These are phyloP conservation scores for Talaromyces nanjingensis DNA, from an alignment of 495 filamentous ascomycete genomes.

Conservation along the genomic window DNA sequence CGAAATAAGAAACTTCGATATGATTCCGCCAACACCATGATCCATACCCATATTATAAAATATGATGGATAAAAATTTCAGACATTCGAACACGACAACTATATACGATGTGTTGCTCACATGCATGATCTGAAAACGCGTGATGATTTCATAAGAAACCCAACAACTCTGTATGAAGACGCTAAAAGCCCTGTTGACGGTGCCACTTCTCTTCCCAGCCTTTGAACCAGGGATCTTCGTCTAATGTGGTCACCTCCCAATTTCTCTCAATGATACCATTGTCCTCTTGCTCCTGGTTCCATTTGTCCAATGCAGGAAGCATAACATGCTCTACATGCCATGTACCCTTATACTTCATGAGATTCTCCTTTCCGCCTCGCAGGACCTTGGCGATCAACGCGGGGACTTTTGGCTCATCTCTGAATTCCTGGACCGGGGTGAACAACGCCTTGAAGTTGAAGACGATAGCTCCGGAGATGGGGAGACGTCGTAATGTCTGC, in stretches of 20 bases:
- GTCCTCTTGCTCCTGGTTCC: conserved; percentile 61
- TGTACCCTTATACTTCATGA: conserved; percentile 83
- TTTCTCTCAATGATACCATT: conserved; percentile 52
- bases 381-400: conserved; percentile 60
- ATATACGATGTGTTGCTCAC: background rate
- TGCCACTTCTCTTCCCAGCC: conserved; percentile 85
- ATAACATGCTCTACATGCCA: conserved; percentile 77
- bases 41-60: background rate
- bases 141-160: background rate
- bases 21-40: background rate
- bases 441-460: conserved; percentile 95
- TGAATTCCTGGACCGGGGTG: conserved; percentile 65
- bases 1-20: conserved; percentile 1
- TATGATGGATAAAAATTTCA: background rate
- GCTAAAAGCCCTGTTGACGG: conserved; percentile 61
- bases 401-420: conserved; percentile 70
- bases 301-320: conserved; percentile 60
- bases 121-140: background rate
- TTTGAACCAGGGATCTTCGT: conserved; percentile 74
- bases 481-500: conserved; percentile 81
- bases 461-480: conserved; percentile 64
- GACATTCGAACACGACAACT: background rate
- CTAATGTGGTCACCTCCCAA: conserved; percentile 73
- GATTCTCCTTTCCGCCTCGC: conserved; percentile 60
- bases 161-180: background rate